phyloP scores from a whole-genome alignment of 495 filamentous ascomycete genomes.

The Margaritispora aquatica region DNA sequence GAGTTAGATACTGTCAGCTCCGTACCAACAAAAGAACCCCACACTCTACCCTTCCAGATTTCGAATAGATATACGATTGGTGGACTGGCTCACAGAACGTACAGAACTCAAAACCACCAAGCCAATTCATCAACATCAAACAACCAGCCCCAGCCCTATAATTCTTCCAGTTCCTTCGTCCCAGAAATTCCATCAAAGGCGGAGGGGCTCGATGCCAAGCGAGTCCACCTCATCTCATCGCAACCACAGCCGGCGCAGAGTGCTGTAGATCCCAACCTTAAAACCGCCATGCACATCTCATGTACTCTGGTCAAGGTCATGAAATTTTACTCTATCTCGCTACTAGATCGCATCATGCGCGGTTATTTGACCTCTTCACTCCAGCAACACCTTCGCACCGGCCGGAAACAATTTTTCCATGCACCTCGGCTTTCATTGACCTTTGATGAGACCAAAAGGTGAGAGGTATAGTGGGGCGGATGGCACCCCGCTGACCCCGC shows the following conservation, averaged over 20 bases:
- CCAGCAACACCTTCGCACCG: no score
- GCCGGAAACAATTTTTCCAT: background rate
- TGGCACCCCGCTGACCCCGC: background rate
- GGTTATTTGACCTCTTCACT: background rate
- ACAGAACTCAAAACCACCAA: background rate
- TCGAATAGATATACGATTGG: no score
- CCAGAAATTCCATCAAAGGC: background rate
- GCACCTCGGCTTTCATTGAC: no score
- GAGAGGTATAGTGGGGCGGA: background rate
- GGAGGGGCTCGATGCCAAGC: background rate
- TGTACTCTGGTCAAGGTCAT: no score
- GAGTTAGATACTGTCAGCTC: background rate
- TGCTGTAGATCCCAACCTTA: background rate
- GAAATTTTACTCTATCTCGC: background rate
- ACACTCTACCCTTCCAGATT: background rate
- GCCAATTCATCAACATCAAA: background rate
- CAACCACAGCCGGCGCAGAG: background rate
- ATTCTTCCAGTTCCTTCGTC: background rate
- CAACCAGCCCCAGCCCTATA: no score
- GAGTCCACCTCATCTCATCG: background rate
- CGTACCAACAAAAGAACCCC: background rate
- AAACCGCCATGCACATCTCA: background rate
- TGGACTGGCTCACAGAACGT: no score
- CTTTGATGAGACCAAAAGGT: no score
- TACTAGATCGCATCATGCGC: background rate